A percentile compares a stretch with the other conserved stretches of the same genome.
These are phyloP conservation scores for Lentinula detonsa DNA, from an alignment of 768 basidiomycete genomes.

Conservation along the genomic window DNA sequence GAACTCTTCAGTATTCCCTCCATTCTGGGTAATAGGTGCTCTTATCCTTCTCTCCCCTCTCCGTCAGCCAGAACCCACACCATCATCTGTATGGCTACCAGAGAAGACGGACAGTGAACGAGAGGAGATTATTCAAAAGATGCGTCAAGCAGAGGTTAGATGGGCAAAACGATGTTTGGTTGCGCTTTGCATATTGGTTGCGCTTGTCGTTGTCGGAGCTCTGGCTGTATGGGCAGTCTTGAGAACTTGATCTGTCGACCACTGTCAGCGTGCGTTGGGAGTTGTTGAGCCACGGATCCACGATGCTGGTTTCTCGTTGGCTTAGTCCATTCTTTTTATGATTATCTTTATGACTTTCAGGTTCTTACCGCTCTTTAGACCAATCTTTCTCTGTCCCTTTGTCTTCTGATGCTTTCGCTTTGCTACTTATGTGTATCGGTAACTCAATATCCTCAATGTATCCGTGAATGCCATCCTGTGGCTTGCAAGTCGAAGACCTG, in stretches of 20 bases:
- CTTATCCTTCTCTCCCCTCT: constrained; percentile 35
- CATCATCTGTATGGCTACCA: constrained; percentile 20
- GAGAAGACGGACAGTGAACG: constrained; percentile 25
- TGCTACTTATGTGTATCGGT: not conserved
- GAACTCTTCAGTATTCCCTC: constrained; percentile 34
- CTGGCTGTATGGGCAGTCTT: not conserved
- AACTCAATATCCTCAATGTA: not conserved
- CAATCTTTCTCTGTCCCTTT: not conserved
- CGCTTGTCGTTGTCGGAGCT: not conserved
- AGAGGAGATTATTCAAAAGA: constrained; percentile 18
- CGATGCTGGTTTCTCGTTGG: not conserved
- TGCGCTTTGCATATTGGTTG: not conserved
- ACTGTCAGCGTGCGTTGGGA: not conserved
- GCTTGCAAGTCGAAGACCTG: no score
- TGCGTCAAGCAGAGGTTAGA: constrained; percentile 10
- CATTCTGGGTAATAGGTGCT: constrained; percentile 39
- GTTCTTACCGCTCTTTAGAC: not conserved
- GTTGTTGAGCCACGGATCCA: no score
- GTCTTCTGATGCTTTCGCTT: not conserved
- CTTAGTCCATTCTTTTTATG: not conserved
- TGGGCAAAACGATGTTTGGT: constrained; percentile 2
- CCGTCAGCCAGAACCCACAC: constrained; percentile 19
- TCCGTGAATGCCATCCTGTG: not conserved
- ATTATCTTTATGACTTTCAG: not conserved
- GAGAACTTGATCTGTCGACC: not conserved